A percentile compares a stretch with the other conserved stretches of the same genome.
Conservation (phyloP, 2,329 filamentous ascomycete species). For the Colletotrichum sojae region DNA sequence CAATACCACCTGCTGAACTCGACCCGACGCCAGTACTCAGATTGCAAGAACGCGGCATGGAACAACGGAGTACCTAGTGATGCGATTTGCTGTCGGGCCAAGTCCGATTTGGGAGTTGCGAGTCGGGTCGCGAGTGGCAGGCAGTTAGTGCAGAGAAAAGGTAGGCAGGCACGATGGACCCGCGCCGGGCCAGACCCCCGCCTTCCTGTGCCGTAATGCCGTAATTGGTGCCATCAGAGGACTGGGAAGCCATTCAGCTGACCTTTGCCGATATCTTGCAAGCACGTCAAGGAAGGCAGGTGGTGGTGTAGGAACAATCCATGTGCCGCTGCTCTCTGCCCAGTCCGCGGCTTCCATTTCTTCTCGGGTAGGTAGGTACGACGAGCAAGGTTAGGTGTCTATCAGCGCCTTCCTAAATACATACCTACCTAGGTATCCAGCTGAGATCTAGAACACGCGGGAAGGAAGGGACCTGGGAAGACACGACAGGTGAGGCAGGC, state of each 20-base stretch:
- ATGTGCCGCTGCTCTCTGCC: no score
- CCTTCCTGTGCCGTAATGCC: slow-evolving; percentile 36
- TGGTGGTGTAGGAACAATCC: neutral
- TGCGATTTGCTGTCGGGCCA: no score
- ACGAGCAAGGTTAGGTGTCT: no score
- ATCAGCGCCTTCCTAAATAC: no score
- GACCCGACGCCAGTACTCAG: neutral
- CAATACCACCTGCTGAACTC: slow-evolving; percentile 17
- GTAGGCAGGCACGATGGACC: slow-evolving; percentile 17
- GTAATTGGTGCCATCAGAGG: slow-evolving; percentile 32
- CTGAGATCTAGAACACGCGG: neutral
- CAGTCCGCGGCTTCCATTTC: no score
- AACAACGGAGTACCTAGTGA: neutral
- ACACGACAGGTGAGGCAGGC: no score
- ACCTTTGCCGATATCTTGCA: slow-evolving; percentile 7
- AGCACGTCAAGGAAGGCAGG: slow-evolving; percentile 21
- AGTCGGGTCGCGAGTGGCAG: no score
- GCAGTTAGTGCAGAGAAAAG: neutral
- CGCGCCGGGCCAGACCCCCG: slow-evolving; percentile 31
- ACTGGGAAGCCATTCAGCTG: neutral
- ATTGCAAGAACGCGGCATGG: neutral
- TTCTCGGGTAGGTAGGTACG: neutral
- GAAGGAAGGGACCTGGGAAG: no score
- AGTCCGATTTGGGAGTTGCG: no score
- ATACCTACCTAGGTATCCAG: no score